Base-by-base conservation (phyloP, 306 rosid genomes). In the Comarum palustre region DNA sequence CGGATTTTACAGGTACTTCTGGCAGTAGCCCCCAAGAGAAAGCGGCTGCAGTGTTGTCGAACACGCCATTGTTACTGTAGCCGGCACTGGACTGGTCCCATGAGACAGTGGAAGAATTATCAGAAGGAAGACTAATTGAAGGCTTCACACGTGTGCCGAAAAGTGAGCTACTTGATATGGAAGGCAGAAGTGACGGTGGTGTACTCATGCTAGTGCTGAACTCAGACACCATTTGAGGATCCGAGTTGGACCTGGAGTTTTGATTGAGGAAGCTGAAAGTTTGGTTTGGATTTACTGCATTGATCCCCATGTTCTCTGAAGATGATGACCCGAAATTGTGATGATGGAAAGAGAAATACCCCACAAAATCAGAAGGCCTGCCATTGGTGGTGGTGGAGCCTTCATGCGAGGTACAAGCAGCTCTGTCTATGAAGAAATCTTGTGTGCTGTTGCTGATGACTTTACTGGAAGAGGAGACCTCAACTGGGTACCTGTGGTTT, bases 311-410 rank as follows among this genome's bases (percentile, higher is more conserved):
- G 67, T 25, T 80, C 62, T 82, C 85, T 20, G 76, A 13, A 7
- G 64, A 62, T 5, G 39, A 58, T 7, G 81, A 69, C 76, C 79
- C 80, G 68, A 81, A 87, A 82, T 81, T 63, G 1, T 73, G 91
- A 68, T 36, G 79, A 25, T 83, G 90, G 71, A 85, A 87, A 61
- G 92, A 67, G 80, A 88, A 87, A 72, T 82, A 86, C 22, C 86
- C 86, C 31, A 73, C 65, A 66, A 83, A 62, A 73, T 86, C 96
- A 69, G 79, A 73, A 25, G 96, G 75, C 55, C 86, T 80, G 79
- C 89, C 81, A 80, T 78, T 71, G 60, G 66, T 52, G 54, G 80
- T 68, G 54, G 80, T 68, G 73, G 88, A 68, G 71, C 45, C 84
- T 41, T 83, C 84, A 64, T 73, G 79, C 14, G 77, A 68, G 45